Evolutionary conservation across 1,139 yeast species (phyloP), one percentile per base, ranked within the genome.

Genomic region (Suhomyces bolitotheri): DNA sequence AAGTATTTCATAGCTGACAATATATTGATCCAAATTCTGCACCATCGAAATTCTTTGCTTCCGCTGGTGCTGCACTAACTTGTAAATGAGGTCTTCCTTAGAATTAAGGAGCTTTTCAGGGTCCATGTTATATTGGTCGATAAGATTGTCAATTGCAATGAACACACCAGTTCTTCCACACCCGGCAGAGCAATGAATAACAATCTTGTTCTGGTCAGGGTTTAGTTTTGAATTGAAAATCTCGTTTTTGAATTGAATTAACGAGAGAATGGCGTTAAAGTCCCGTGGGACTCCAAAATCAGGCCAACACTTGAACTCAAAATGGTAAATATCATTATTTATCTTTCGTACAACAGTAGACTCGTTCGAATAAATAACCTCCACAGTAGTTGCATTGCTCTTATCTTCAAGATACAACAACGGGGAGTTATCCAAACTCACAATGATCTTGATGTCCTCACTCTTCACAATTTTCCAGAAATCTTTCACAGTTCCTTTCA

Each of bases 251-350:
- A 73, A 56, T 2, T 64, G 51, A 27, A 80, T 72, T 32, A 85
- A 61, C 3, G 72, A 66, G 11, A 84, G 47, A 15, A 86, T 59
- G 25, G 79, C 78, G 2, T 62, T 57, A 16, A 76, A 71, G 44
- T 72, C 62, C 7, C 71, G 67, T 1, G 90, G 85, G 1, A 80
- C 73, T 7, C 92, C 92, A 39, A 84, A 76, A 60, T 87, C 96
- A 1, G 95, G 85, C 96, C 96, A 88, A 24, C 73, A 71, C 7
- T 74, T 71, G 56, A 77, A 83, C 43, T 86, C 92, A 25, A 88
- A 59, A 48, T 87, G 96, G 38, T 71, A 69, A 4, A 87, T 72
- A 7, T 38, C 38, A 34, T 42, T 26, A 32, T 47, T 47, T 22
- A 65, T 49, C 33, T 49, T 49, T 19, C 67, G 46, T 15, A 62